A percentile compares a stretch with the other conserved stretches of the same genome.
These are phyloP conservation scores for Penicillium brevicompactum DNA, from an alignment of 2,329 filamentous ascomycete species.

Conservation along the genomic window DNA sequence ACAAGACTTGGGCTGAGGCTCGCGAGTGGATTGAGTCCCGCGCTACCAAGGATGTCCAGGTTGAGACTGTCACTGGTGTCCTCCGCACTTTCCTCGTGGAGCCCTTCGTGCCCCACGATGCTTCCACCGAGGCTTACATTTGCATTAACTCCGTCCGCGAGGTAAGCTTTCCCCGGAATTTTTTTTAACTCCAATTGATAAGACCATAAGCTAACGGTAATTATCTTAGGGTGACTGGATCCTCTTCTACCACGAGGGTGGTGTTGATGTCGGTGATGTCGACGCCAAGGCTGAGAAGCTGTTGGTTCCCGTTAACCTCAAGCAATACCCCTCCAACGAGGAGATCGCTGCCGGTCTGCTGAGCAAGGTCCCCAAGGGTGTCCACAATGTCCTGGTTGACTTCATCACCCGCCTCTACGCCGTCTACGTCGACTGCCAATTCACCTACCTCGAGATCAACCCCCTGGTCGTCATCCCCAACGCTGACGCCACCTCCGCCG, in stretches of 20 bases:
- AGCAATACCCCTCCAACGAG: conserved; percentile 93
- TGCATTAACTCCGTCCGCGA: conserved; percentile 99
- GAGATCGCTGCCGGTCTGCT: conserved; percentile 83
- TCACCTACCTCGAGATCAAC: conserved; percentile 99
- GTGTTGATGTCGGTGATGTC: conserved; percentile 99
- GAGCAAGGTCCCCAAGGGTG: conserved; percentile 89
- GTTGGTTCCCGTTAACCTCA: conserved; percentile 91
- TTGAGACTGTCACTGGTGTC: conserved; percentile 86
- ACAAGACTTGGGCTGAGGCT: conserved; percentile 95
- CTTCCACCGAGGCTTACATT: conserved; percentile 97
- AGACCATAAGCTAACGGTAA: conserved; percentile 23
- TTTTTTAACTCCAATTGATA: background rate
- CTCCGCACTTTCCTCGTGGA: conserved; percentile 96
- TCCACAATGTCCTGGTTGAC: conserved; percentile 98
- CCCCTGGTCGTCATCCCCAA: conserved; percentile 97
- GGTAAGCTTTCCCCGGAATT: conserved; percentile 64
- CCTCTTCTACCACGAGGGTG: conserved; percentile 98
- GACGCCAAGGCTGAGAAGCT: conserved; percentile 99
- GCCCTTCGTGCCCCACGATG: conserved; percentile 86
- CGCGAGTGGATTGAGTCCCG: conserved; percentile 91
- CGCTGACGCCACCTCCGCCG: conserved; percentile 83
- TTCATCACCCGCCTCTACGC: conserved; percentile 98
- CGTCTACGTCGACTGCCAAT: conserved; percentile 99
- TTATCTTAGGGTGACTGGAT: conserved; percentile 89
- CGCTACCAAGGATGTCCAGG: conserved; percentile 87